Evolutionary conservation across 768 basidiomycete genomes (phyloP), one percentile per base, ranked within the genome.

Genomic region (Pleurotus giganteus): DNA sequence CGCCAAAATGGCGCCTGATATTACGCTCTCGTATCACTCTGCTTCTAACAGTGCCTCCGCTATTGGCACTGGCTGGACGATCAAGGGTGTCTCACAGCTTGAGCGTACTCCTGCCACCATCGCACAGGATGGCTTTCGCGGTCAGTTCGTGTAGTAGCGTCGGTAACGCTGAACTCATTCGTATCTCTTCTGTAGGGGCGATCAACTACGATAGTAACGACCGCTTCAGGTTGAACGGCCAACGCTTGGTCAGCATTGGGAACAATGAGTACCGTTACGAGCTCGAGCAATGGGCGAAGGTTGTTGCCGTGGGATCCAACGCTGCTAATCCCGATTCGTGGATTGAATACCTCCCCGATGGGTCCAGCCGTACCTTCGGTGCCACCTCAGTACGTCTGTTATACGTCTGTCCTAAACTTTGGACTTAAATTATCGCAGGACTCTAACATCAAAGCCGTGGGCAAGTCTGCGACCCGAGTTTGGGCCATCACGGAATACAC

Each of bases 121-220:
- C 2, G 57, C 52, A 27, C 57, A 58, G 47, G 57, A 58, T 28
- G 57, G 57, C 11, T 58, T 54, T 39, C 43, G 57, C 15, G 57
- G 57, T 47, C 7, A 49, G 47, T 32, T 36, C 9, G 27, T 26
- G 7, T 13, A 5, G 4, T 49, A 9, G 11, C n/a, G 8, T 4
- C 17, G 15, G 13, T 27, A 19, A 26, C 9, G 2, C 3, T 4
- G 9, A 29, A 3, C 26, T n/a, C 3, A 27, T 19, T 12, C 17
- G 15, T 28, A 21, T 12, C 28, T 15, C 2, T 9, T 9, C 13
- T 9, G 41, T 43, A 49, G 47, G 47, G 11, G 47, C 28, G 2
- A 45, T 58, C 2, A 58, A 58, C 13, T 58, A 58, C 44, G 52
- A 58, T 34, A 47, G n/a, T 12, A 54, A 58, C 9, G 57, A 58